Evolutionary conservation across 176 grass and related monocot species (phyloP).

Genomic region (Eleusine coracana): DNA sequence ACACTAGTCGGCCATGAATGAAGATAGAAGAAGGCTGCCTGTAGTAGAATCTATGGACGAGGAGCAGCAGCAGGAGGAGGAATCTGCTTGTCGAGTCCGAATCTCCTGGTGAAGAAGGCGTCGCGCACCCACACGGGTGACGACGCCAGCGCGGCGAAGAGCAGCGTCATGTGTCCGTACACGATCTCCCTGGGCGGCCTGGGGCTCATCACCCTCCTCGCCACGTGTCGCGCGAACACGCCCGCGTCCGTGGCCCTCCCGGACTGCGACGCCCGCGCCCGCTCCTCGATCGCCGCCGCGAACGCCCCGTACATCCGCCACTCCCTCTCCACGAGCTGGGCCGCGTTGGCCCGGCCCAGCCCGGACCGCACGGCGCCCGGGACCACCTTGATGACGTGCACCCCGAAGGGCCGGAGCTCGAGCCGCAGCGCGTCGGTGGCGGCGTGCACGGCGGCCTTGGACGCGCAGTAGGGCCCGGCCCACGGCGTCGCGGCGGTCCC

Average conservation of each 20-base stretch:
- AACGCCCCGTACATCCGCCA: slow-evolving; percentile 40
- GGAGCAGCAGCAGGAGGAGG: too few relatives aligned
- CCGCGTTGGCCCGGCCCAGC: slow-evolving; percentile 41
- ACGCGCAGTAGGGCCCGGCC: slow-evolving; percentile 56
- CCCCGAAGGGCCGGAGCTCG: slow-evolving; percentile 56
- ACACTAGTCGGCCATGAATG: too few relatives aligned
- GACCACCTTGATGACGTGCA: slow-evolving; percentile 63
- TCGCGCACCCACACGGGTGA: slow-evolving; percentile 29
- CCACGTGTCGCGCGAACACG: slow-evolving; percentile 29
- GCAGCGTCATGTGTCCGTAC: slow-evolving; percentile 46
- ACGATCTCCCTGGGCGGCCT: slow-evolving; percentile 46
- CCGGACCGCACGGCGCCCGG: slow-evolving; percentile 50
- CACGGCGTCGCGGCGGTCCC: slow-evolving; percentile 52
- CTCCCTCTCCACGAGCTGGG: neutral
- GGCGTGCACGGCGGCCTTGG: slow-evolving; percentile 69
- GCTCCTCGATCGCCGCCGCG: slow-evolving; percentile 44
- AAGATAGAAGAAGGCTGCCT: too few relatives aligned
- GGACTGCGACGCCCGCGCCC: slow-evolving; percentile 40
- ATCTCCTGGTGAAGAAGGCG: slow-evolving; percentile 51
- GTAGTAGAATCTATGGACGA: too few relatives aligned
- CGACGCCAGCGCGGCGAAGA: slow-evolving; percentile 32
- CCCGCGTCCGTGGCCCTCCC: slow-evolving; percentile 15
- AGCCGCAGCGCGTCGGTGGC: slow-evolving; percentile 58
- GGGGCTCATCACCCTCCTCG: slow-evolving; percentile 28
- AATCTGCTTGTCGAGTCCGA: slow-evolving; percentile 39